Evolutionary conservation across 371 early-diverging fungal genomes (phyloP).

Genomic region (Zancudomyces culisetae): DNA sequence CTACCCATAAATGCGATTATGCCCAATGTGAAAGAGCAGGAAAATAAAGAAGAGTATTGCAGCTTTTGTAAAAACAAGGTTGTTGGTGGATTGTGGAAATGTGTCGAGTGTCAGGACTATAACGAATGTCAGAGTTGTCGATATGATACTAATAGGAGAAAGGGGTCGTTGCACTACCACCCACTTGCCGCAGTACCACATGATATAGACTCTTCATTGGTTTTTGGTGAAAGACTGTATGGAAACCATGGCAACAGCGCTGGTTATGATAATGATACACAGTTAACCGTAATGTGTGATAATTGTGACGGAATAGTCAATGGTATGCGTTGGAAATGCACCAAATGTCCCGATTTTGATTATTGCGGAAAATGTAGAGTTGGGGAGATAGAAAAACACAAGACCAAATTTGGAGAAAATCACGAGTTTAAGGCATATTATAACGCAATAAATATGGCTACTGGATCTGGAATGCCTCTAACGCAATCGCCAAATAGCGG

Average conservation of each 20-base stretch:
- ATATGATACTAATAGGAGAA: background rate
- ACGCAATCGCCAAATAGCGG: too few species aligned
- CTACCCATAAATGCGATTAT: too few species aligned
- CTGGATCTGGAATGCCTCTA: background rate
- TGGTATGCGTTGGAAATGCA: constrained; percentile 75
- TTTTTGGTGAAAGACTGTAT: too few species aligned
- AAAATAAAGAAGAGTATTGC: background rate
- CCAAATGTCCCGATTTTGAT: constrained; percentile 77
- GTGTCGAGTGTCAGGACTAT: constrained; percentile 73
- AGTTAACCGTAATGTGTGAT: constrained; percentile 9
- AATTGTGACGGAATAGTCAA: constrained; percentile 29
- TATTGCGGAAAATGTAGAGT: constrained; percentile 67
- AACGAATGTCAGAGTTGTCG: constrained; percentile 80
- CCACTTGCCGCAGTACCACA: background rate
- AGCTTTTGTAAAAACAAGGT: background rate
- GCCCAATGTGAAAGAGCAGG: background rate
- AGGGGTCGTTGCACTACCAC: background rate
- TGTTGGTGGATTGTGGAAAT: constrained; percentile 36
- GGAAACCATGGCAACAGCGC: too few species aligned
- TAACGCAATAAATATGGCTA: background rate
- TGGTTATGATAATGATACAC: background rate
- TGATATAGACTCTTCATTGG: too few species aligned
- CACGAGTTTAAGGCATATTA: background rate
- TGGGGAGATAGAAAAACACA: constrained; percentile 7
- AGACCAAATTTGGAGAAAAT: background rate